Base-by-base conservation (phyloP, 2,329 filamentous ascomycete species). In the Ceratocystis colombiana region DNA sequence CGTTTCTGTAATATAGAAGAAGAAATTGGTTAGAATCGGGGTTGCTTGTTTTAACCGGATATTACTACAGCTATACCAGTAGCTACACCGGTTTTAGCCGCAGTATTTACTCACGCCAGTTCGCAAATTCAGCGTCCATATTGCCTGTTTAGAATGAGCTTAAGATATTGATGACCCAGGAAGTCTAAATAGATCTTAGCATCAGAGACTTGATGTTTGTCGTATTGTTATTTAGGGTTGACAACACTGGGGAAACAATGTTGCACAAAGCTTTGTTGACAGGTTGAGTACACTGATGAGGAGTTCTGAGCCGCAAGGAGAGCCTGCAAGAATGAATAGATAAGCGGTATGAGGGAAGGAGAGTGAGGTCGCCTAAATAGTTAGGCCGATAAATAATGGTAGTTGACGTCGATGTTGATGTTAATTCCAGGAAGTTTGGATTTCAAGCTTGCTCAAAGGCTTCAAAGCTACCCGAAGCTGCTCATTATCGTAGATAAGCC, bases 1-100 rank as follows among this genome's bases (percentile, higher is more conserved):
- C 73, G 94, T 84, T 82, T 96, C 93, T 96, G 68, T 48, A 65
- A 65, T 53, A 28, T 69, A 41, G 15, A 25, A n/a, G 20, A 8
- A 20, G 48, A 57, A 17, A 17, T 10, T 15, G 50, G 10, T 25
- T 17, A n/a, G 6, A 28, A 57, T 12, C 6, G 22, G 4, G 4
- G 15, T 12, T 7, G 10, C 7, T 25, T n/a, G 53, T 33, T 57
- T 22, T 2, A 2, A 33, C 15, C 33, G 0, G n/a, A 30, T 33
- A 5, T 30, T 6, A 10, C 48, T 25, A 17, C 8, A 20, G n/a
- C 48, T 1, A 41, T 15, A 15, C 37, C 37, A 41, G 37, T 8
- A 15, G 37, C 33, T 10, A 62, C 53, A 20, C 15, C 53, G 5
- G 53, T 5, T 28, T 17, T 10, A 57, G 12, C 6, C 3, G 5